Base-by-base conservation (phyloP, 805 yeast species). In the Candida dendrica region DNA sequence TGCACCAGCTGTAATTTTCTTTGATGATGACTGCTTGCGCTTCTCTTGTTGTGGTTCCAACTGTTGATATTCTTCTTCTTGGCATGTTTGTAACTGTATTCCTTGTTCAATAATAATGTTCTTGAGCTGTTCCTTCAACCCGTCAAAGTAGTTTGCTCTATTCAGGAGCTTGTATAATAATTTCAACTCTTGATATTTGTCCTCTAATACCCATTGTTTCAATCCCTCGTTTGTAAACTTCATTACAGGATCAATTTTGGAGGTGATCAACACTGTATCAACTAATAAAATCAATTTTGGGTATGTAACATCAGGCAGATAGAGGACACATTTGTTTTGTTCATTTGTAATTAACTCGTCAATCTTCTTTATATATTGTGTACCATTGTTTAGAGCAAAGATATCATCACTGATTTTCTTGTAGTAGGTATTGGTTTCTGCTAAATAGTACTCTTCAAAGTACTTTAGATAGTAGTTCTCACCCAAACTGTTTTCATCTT, bases 371-470 rank as follows among this genome's bases (percentile, higher is more conserved):
- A 88, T 53, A 52, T 81, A 84, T 2, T 71, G 63, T 0, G 79
- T 55, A 1, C 90, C 87, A 44, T 74, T 58, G 42, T 61, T 58
- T 37, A 56, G 47, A 30, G 67, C 60, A 36, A 77, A 52, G 30
- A 75, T 59, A 14, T 74, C 75, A 3, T 49, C 55, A 0, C 84
- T 68, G 11, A 75, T 62, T 8, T 55, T 56, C 13, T 64, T 54
- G 55, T 82, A 90, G 56, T 74, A 86, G 1, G 61, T 59, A 42
- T 69, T 74, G 1, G 91, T 75, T 27, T 70, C 70, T 4, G 65
- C 55, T 39, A 86, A 53, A 36, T 86, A 71, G 39, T 58, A 62
- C 0, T 87, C 89, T 51, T 87, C 95, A 57, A 89, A 84, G 35
- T 65, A 70, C 16, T 68, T 71, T 20, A 69, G 64, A 53, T 84